Evolutionary conservation across 176 grass and related monocot species (phyloP).

Genomic region (Aegilops longissima): DNA sequence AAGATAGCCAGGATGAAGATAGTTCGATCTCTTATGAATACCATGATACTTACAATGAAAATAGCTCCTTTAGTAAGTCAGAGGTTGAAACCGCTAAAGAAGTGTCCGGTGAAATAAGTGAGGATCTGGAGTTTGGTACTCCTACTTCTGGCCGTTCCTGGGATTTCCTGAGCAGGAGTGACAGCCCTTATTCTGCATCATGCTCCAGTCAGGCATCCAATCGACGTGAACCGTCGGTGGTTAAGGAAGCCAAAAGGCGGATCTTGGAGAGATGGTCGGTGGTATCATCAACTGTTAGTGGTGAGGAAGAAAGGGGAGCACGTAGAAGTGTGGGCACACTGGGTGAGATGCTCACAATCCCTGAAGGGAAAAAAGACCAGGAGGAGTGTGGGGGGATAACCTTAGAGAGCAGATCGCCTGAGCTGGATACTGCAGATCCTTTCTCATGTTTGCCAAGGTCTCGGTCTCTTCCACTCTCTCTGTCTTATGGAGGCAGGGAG

Average conservation of each 20-base stretch:
- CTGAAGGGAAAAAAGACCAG: constrained; percentile 48
- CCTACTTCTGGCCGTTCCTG: constrained; percentile 70
- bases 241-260: constrained; percentile 78
- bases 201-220: constrained; percentile 60
- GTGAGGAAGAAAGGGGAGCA: constrained; percentile 56
- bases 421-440: constrained; percentile 35
- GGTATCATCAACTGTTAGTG: constrained; percentile 48
- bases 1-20: constrained; percentile 44
- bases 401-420: constrained; percentile 23
- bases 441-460: constrained; percentile 64
- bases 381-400: constrained; percentile 33
- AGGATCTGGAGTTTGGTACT: constrained; percentile 66
- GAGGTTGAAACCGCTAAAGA: constrained; percentile 66
- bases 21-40: constrained; percentile 34
- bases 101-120: constrained; percentile 55
- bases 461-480: constrained; percentile 62
- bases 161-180: constrained; percentile 67
- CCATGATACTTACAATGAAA: constrained; percentile 44
- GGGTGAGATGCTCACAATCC: constrained; percentile 87
- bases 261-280: constrained; percentile 86
- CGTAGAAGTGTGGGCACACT: constrained; percentile 62
- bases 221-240: constrained; percentile 57
- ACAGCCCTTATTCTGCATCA: constrained; percentile 69
- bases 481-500: constrained; percentile 41
- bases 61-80: constrained; percentile 69